These are phyloP conservation scores for Aspergillus hancockii DNA, from an alignment of 495 filamentous ascomycete genomes.

Conservation along the genomic window DNA sequence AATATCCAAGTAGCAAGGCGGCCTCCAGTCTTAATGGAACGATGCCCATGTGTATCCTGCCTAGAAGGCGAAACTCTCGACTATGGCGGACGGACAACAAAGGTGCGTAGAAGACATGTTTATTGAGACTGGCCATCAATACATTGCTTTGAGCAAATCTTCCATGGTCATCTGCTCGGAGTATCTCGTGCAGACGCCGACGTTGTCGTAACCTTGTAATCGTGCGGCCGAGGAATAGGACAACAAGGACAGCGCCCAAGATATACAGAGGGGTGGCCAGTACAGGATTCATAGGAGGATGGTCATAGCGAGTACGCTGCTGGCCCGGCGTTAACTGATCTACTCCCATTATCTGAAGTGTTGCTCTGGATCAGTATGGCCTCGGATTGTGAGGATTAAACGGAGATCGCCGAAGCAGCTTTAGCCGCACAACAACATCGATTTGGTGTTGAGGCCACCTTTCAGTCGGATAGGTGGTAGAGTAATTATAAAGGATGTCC, in stretches of 20 bases:
- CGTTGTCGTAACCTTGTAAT: conserved; percentile 30
- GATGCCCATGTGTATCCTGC: conserved; percentile 42
- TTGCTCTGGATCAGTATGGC: conserved; percentile 1
- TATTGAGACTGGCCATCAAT: conserved; percentile 33
- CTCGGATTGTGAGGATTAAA: not conserved
- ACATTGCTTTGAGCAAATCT: conserved; percentile 21
- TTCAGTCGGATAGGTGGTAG: not conserved
- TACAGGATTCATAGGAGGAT: conserved; percentile 39
- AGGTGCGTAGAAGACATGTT: conserved; percentile 46
- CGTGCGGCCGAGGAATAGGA: conserved; percentile 29
- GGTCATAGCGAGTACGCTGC: conserved; percentile 27
- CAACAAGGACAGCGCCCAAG: conserved; percentile 27
- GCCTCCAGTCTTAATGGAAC: conserved; percentile 40
- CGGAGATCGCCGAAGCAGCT: not conserved
- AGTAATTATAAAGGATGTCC: not conserved
- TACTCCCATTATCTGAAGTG: conserved; percentile 24
- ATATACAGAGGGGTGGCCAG: conserved; percentile 40
- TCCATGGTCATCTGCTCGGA: conserved; percentile 26
- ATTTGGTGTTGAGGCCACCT: not conserved
- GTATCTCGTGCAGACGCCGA: conserved; percentile 26
- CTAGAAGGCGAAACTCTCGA: conserved; percentile 36
- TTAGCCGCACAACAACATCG: conserved; percentile 4
- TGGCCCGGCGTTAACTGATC: conserved; percentile 17
- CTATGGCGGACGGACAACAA: conserved; percentile 40
- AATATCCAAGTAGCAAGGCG: conserved; percentile 32